Base-by-base conservation (phyloP, 1,284 basidiomycete species). In the Pulveroboletus sp. region DNA sequence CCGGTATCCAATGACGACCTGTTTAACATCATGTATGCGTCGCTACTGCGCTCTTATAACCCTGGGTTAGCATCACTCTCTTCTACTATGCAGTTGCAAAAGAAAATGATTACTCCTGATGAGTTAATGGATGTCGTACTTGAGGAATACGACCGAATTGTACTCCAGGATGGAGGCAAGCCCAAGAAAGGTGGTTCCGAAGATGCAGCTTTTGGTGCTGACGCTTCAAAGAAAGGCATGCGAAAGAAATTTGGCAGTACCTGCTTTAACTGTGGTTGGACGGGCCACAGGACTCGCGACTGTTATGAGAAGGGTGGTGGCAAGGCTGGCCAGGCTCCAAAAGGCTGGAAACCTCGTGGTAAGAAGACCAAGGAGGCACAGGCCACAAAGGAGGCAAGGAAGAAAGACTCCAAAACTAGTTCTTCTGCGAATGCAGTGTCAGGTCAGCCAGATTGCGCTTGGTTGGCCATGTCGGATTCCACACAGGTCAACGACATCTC, bases 271-370 rank as follows among this genome's bases (percentile, higher is more conserved):
- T 58, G 44, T 17, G 40, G 56, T 3, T 50, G 51, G 44, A 3
- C 22, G 0, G 56, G 50, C 1, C 56, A 62, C 8, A 54, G 47
- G 17, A 7, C 5, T 1, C 0, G 2, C 4, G 26, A 62, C 0
- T 62, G 45, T 39, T 62, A 49, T 54, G 52, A 62, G 29, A 60
- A 62, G 2, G 60, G 61, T 4, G 35, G 61, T 10, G 45, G 56
- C 2, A 62, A 62, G 25, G 59, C 39, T 14, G 49, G 54, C 1
- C 26, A 61, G 18, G 54, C n/a, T 3, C 56, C 49, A 7, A 60
- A 57, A n/a, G 24, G 25, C 0, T 57, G 55, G 54, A 62, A 62
- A 18, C 17, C 33, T 9, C 5, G 9, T 2, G 35, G 35, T 14
- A 36, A n/a, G 35, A 36, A 36, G 6, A 15, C 35, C 9, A 36